phyloP scores from a whole-genome alignment of 2,329 filamentous ascomycete species.

The Colletotrichum tanaceti region DNA sequence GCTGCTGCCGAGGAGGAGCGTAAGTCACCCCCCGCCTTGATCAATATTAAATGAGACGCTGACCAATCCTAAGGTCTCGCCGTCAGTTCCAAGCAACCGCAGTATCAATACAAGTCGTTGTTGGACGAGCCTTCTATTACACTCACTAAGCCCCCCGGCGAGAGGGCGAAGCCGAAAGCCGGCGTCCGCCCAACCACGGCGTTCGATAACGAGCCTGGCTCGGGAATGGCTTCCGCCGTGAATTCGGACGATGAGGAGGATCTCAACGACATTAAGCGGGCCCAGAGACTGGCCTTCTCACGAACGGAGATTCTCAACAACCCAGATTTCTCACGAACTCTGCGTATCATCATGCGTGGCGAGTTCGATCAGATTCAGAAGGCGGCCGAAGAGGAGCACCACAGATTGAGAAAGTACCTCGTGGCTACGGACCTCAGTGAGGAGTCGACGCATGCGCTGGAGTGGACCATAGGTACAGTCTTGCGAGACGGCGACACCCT shows the following conservation, averaged over 20 bases:
- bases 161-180: constrained; percentile 67
- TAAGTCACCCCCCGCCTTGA: constrained; percentile 57
- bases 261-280: constrained; percentile 84
- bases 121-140: constrained; percentile 75
- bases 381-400: constrained; percentile 81
- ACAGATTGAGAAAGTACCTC: constrained; percentile 87
- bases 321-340: constrained; percentile 80
- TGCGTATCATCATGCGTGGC: constrained; percentile 90
- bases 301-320: constrained; percentile 84
- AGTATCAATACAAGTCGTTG: constrained; percentile 71
- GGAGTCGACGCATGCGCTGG: constrained; percentile 92
- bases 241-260: constrained; percentile 91
- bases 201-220: constrained; percentile 77
- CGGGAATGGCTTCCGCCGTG: constrained; percentile 67
- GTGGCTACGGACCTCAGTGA: constrained; percentile 96
- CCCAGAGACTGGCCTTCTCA: constrained; percentile 84
- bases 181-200: constrained; percentile 84
- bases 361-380: constrained; percentile 82
- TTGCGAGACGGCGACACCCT: constrained; percentile 94
- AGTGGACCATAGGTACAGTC: constrained; percentile 97
- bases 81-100: constrained; percentile 61
- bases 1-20: constrained; percentile 84
- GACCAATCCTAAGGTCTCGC: constrained; percentile 59
- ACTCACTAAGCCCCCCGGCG: constrained; percentile 71
- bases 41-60: not conserved